phyloP scores from a whole-genome alignment of 78 protist genomes.

The Chrysochromulina parva region DNA sequence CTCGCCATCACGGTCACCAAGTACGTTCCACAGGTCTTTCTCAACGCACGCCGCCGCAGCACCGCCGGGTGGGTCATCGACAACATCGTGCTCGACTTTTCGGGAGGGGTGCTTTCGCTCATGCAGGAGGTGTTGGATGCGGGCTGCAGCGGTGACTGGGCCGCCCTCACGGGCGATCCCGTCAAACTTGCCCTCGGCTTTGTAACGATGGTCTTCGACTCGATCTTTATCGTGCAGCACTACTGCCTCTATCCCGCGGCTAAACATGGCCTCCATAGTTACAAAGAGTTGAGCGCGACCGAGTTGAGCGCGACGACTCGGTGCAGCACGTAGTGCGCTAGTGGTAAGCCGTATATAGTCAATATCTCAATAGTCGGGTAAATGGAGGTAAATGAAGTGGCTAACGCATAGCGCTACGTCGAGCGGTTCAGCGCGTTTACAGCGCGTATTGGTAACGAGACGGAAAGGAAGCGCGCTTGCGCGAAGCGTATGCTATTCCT shows the following conservation, averaged over 20 bases:
- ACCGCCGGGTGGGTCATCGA: conserved; percentile 88
- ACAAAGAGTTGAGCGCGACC: too few species aligned
- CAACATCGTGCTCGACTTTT: conserved; percentile 83
- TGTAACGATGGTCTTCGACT: conserved; percentile 74
- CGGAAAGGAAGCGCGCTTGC: too few species aligned
- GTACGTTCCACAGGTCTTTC: conserved; percentile 75
- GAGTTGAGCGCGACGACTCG: too few species aligned
- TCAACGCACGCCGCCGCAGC: conserved; percentile 69
- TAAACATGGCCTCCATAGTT: too few species aligned
- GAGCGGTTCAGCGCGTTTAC: too few species aligned
- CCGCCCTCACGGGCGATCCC: conserved; percentile 75
- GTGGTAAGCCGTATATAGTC: too few species aligned
- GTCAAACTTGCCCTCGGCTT: conserved; percentile 82
- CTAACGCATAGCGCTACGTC: too few species aligned
- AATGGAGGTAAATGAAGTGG: too few species aligned
- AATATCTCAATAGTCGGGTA: too few species aligned
- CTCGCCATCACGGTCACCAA: conserved; percentile 74
- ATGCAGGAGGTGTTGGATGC: conserved; percentile 69
- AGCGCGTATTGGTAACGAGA: too few species aligned
- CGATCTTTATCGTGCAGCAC: conserved; percentile 88
- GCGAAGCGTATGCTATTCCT: too few species aligned
- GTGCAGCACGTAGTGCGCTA: too few species aligned
- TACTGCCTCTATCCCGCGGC: conserved; percentile 29
- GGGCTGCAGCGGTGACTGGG: conserved; percentile 43
- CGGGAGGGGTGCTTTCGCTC: conserved; percentile 84